phyloP scores from a whole-genome alignment of 2,329 filamentous ascomycete species.

The Zalaria sp. region DNA sequence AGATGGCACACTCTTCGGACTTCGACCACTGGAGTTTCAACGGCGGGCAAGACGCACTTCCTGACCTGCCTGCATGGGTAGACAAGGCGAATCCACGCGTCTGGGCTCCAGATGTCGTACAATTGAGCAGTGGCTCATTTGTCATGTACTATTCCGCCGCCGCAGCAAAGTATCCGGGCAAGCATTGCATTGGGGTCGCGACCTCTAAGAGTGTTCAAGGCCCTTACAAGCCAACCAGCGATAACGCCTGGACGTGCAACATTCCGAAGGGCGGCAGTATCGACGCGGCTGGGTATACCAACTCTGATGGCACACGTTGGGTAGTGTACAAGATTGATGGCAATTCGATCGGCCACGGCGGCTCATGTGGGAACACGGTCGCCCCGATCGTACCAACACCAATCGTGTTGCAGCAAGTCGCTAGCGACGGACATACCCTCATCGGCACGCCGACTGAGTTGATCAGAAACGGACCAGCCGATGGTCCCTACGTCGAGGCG shows the following conservation, averaged over 20 bases:
- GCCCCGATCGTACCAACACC: slow-evolving; percentile 9
- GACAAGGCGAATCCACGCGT: slow-evolving; percentile 8
- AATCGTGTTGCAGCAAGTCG: slow-evolving; percentile 9
- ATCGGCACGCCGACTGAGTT: slow-evolving; percentile 10
- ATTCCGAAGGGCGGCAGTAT: slow-evolving; percentile 14
- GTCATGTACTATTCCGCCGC: slow-evolving; percentile 15
- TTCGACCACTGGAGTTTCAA: slow-evolving; percentile 15
- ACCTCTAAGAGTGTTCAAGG: slow-evolving; percentile 11
- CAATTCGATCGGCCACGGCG: slow-evolving; percentile 9
- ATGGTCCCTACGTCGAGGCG: slow-evolving; percentile 19
- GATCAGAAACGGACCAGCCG: slow-evolving; percentile 12
- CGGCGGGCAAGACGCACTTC: slow-evolving; percentile 17
- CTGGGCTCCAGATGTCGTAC: slow-evolving; percentile 21
- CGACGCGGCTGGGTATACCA: slow-evolving; percentile 13
- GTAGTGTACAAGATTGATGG: slow-evolving; percentile 11
- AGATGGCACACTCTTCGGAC: slow-evolving; percentile 19
- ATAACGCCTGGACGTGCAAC: slow-evolving; percentile 13
- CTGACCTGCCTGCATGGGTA: slow-evolving; percentile 15
- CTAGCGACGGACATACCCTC: slow-evolving; percentile 10
- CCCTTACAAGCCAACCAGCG: slow-evolving; percentile 13
- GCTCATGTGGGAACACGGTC: slow-evolving; percentile 7
- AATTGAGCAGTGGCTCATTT: slow-evolving; percentile 11
- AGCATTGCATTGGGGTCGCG: slow-evolving; percentile 15
- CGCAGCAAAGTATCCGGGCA: slow-evolving; percentile 6
- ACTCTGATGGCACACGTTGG: slow-evolving; percentile 9